Evolutionary conservation across 2,329 filamentous ascomycete species (phyloP), one percentile per base, ranked within the genome.

Genomic region (Cyphellophora attinorum): DNA sequence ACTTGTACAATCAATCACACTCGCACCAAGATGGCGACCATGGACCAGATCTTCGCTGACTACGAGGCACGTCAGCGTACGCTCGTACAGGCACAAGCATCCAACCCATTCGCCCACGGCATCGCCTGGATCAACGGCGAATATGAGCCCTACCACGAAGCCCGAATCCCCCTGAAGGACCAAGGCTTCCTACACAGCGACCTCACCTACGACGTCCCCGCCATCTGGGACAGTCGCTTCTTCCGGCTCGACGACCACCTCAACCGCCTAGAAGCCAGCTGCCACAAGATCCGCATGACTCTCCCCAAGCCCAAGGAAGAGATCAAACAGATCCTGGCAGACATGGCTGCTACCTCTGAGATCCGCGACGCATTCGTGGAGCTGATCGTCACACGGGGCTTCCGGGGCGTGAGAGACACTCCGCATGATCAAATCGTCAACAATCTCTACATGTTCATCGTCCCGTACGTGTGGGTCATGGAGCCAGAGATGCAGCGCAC

Each of bases 151-250:
- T 46, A 70, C 5, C 25, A 53, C n/a, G 49, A 68, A 29, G 68
- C 68, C 1, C 57, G 57, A n/a, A 67, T 71, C 12, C 68, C 68
- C 1, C 47, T 71, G 0, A 44, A 66, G 1, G 68, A 72, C 41
- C 60, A 72, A 49, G 68, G 68, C 12, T 72, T 72, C 47, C 48
- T 70, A 45, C 66, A 65, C 47, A 62, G 65, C 49, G 67, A 71
- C 29, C 46, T 70, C 1, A 71, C 68, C 1, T 71, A 71, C 46
- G 67, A 71, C 31, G 68, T 71, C 0, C 64, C 66, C 1, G 50
- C 65, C 0, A 63, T 70, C 16, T 71, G 68, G 68, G 64, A 70
- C 31, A 64, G 67, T 0, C 62, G 62, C 2, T 67, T 67, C 46
- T 70, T 71, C 52, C 66, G 67, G 1, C 60, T 71, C 0, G 63